Base-by-base conservation (phyloP, 2,329 filamentous ascomycete species). In the Huntiella bhutanensis region DNA sequence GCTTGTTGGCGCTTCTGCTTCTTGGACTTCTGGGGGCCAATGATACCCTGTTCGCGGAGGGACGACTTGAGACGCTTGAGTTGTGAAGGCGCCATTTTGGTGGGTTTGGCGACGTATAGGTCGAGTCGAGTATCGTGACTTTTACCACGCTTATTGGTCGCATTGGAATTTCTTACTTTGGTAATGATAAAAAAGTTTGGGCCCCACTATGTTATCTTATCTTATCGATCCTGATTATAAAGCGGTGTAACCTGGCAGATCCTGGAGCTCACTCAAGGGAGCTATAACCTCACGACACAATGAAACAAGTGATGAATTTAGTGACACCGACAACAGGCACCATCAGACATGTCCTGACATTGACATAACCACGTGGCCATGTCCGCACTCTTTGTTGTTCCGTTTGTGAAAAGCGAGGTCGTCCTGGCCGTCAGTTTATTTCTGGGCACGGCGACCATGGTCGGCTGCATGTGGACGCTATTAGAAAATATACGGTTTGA, bases 21-120 rank as follows among this genome's bases (percentile, higher is more conserved):
- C 58, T 96, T 96, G 6, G 87, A 95, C 57, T 94, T 80, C 56
- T 93, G 87, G 4, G 86, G 86, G 1, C 87, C 85, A 37, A 87
- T 78, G 44, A 98, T 79, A 46, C 91, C 91, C 58, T 88, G 83
- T 49, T 95, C 86, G 52, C 78, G 75, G 41, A 98, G 71, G 7
- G 87, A 94, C 54, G 83, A 73, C 65, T 96, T 98, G 39, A 98
- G 73, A 62, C 87, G 82, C 65, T 96, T 98, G 49, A 98, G 72
- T 67, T 98, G 92, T 10, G 92, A 98, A 52, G 87, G 84, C 54
- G 88, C 79, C 91, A 98, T 98, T 47, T 56, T 65, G 57, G 52
- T 33, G 48, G 46, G 42, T 50, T 47, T 52, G 53, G 22, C 22
- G 22, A 28, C 22, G 22, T 28, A 10, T 28, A 28, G 8, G 22